Conservation (phyloP, 257 asterid species). For the Plantago major region DNA sequence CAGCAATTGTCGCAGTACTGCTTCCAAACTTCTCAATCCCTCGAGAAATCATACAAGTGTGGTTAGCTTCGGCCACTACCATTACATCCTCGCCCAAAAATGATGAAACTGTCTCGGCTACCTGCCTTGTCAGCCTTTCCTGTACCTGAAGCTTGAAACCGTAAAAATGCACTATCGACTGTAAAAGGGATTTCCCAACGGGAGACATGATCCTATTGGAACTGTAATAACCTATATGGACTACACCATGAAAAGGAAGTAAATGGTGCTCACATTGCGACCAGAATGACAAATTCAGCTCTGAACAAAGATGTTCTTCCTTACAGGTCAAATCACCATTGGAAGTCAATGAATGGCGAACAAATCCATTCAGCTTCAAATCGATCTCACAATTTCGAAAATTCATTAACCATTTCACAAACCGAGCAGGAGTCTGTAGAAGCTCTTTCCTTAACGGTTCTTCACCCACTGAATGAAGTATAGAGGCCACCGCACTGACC, state of each 20-base stretch:
- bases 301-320: conserved; percentile 41
- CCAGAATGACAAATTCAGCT: conserved; percentile 68
- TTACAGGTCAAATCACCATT: conserved; percentile 25
- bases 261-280: conserved; percentile 94
- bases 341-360: conserved; percentile 24
- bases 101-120: conserved; percentile 73
- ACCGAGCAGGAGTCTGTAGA: conserved; percentile 65
- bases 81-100: conserved; percentile 75
- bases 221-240: conserved; percentile 69
- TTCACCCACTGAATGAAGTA: conserved; percentile 68
- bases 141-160: conserved; percentile 97
- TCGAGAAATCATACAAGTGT: conserved; percentile 92
- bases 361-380: conserved; percentile 48
- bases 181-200: conserved; percentile 50
- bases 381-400: conserved; percentile 54
- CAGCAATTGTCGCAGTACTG: conserved; percentile 83
- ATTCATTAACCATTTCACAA: conserved; percentile 71
- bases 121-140: conserved; percentile 89
- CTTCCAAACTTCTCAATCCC: conserved; percentile 92
- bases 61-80: conserved; percentile 86
- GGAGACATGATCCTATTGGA: conserved; percentile 31
- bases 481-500: conserved; percentile 54
- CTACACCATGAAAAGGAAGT: conserved; percentile 90
- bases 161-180: conserved; percentile 69
- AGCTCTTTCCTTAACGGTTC: conserved; percentile 78